Base-by-base conservation (phyloP, 2,329 filamentous ascomycete species). In the Penicillium capsulatum region DNA sequence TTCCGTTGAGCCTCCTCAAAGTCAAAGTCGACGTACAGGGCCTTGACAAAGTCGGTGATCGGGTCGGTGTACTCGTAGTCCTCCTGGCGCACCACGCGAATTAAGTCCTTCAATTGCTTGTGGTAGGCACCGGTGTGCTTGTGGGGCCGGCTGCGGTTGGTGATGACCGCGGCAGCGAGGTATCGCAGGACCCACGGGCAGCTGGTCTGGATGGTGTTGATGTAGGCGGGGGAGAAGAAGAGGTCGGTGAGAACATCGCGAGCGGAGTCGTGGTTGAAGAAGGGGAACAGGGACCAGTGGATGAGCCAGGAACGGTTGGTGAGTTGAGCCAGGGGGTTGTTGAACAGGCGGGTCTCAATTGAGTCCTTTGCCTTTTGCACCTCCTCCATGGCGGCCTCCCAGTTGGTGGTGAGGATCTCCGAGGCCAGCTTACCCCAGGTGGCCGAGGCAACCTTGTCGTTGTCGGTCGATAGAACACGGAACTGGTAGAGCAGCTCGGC, bases 181-280 rank as follows among this genome's bases (percentile, higher is more conserved):
- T 98, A 98, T 56, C 92, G 84, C 59, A 98, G 77, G 50, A 95
- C 82, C 92, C 92, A 98, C 5, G 92, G 91, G 76, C 89, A 96
- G 59, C 83, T 85, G 44, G 92, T 96, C 78, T 98, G 92, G 67
- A 98, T 96, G 58, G 91, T 97, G 80, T 97, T 98, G 81, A 98
- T 98, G 77, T 88, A 98, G 58, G 88, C 80, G 51, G 90, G 86
- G 50, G 86, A 94, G 80, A 98, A 97, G 78, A 96, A 92, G 66
- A 97, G 82, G 58, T 98, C 92, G 62, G 92, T 87, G 58, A 98
- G 79, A 55, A 81, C 80, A 64, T 98, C 92, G 61, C 91, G 88
- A 43, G 88, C 87, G 52, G 81, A 77, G 60, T 97, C 91, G 73
- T 87, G 84, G 81, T 98, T 97, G 80, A 97, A 98, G 73, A 96